These are phyloP conservation scores for Haplosporangium sp. DNA, from an alignment of 371 early-diverging fungal genomes.

Conservation along the genomic window DNA sequence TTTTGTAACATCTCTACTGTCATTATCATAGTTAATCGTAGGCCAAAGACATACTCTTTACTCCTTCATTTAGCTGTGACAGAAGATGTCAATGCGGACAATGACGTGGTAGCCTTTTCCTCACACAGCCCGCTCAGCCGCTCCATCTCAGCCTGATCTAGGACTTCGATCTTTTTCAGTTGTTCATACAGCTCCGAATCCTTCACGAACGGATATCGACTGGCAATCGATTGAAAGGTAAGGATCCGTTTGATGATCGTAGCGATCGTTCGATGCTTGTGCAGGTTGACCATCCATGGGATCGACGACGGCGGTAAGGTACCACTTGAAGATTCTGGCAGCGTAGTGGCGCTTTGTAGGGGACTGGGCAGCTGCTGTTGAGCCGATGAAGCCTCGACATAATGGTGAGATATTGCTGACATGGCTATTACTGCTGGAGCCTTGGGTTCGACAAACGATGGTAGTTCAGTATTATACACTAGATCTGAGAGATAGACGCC, in stretches of 20 bases:
- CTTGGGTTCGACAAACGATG: slow-evolving; percentile 63
- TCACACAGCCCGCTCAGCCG: slow-evolving; percentile 47
- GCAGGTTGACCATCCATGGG: slow-evolving; percentile 65
- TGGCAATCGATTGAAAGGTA: slow-evolving; percentile 66
- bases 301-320: neutral
- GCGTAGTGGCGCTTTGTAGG: slow-evolving; percentile 4
- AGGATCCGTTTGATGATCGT: slow-evolving; percentile 72
- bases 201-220: slow-evolving; percentile 65
- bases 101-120: slow-evolving; percentile 15
- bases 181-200: slow-evolving; percentile 57
- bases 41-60: neutral
- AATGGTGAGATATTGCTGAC: neutral
- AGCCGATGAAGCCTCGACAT: neutral
- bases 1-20: neutral
- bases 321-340: neutral
- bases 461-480: slow-evolving; percentile 73
- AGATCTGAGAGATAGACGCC: slow-evolving; percentile 75
- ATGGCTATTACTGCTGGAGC: neutral
- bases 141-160: slow-evolving; percentile 26
- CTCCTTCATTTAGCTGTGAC: slow-evolving; percentile 6
- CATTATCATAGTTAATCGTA: neutral
- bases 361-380: slow-evolving; percentile 40
- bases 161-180: slow-evolving; percentile 28
- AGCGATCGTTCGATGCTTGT: slow-evolving; percentile 72
- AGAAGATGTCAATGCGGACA: slow-evolving; percentile 14